phyloP scores from a whole-genome alignment of 139 green algal species.

The Tetratostichococcus sp. region DNA sequence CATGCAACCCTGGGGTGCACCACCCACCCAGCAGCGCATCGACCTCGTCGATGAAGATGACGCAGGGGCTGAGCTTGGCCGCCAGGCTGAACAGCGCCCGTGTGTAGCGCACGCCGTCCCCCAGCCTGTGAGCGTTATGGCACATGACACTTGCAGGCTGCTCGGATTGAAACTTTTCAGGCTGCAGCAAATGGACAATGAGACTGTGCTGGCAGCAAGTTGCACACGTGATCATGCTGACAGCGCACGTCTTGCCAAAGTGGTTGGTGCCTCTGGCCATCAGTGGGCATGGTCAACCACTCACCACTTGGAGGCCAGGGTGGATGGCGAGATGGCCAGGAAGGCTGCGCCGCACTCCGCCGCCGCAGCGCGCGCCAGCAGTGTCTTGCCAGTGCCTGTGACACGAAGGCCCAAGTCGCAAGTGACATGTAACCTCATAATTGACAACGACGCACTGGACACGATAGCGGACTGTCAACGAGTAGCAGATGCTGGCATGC shows the following conservation, averaged over 20 bases:
- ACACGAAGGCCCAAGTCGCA: neutral
- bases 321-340: constrained; percentile 24
- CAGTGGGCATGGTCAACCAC: neutral
- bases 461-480: too few species aligned
- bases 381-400: constrained; percentile 40
- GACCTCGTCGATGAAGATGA: constrained; percentile 78
- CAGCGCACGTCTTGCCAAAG: too few species aligned
- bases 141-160: too few species aligned
- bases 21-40: constrained; percentile 6
- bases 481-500: too few species aligned
- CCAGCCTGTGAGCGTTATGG: too few species aligned
- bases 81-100: constrained; percentile 39
- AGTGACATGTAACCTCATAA: neutral
- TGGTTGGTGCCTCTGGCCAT: neutral
- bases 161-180: too few species aligned
- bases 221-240: too few species aligned
- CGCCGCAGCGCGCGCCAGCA: constrained; percentile 39
- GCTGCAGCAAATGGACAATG: too few species aligned
- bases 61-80: constrained; percentile 48
- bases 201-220: too few species aligned
- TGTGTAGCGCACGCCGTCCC: constrained; percentile 17
- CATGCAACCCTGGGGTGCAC: too few species aligned
- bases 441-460: too few species aligned
- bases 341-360: constrained; percentile 48
- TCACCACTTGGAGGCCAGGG: constrained; percentile 22